Evolutionary conservation across 768 basidiomycete species (phyloP), one percentile per base, ranked within the genome.

Genomic region (Myochromella boudieri): DNA sequence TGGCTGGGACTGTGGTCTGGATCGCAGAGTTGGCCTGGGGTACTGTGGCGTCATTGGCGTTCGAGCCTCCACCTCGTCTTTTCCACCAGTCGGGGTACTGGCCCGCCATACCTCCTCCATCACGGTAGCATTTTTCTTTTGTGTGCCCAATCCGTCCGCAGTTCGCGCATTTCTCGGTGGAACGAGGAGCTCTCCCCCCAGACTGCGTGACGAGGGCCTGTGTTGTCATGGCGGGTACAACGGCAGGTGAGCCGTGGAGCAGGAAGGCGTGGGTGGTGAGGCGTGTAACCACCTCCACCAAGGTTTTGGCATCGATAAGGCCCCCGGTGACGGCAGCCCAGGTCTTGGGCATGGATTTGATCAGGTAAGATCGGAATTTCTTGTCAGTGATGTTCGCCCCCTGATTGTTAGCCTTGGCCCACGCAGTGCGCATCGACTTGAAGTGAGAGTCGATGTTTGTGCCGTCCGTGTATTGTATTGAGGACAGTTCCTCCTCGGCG

Each of bases 181-280:
- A 29, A 14, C 21, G 17, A 17, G 17, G 11, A 4, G 20, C n/a
- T 21, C 28, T 26, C 14, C 33, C 41, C 2, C 26, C 39, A 3
- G 6, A 21, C 22, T 48, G 37, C 14, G 39, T 48, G 4, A 21
- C n/a, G 2, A 48, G 40, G 15, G 47, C 47, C 22, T 48, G 47
- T 12, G 32, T 26, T 7, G 31, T 11, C 4, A 39, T 18, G 6
- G 32, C 26, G 14, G 46, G 21, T 11, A 25, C 4, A 11, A 43
- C 29, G 4, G 2, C 18, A n/a, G 10, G 31, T 12, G 28, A n/a
- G 8, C 21, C 7, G 6, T 20, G 20, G 1, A 22, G 3, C 8
- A 46, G 37, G 14, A 39, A 26, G 20, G 37, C 38, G 21, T 46
- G 45, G 20, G 29, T 39, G 3, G 45, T 46, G 11, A 46, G 27